Evolutionary conservation across 352 stramenopile genomes (phyloP), one percentile per base, ranked within the genome.

Genomic region (Blastocystis hominis): DNA sequence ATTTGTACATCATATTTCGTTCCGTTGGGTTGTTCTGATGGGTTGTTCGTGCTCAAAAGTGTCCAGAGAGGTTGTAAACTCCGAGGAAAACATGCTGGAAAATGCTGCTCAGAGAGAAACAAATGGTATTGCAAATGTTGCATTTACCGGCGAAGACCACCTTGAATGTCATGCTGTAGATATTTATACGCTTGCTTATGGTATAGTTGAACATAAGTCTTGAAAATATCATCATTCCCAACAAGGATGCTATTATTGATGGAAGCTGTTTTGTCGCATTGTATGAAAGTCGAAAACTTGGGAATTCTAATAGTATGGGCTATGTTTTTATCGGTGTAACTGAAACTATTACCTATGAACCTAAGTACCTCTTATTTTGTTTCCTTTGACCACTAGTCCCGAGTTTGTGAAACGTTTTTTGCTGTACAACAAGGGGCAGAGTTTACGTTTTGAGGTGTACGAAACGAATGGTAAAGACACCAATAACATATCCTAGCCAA

Each of bases 41-140:
- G 70, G 70, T 80, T 80, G 70, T 80, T 50, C 70, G 2, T 80
- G 70, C 24, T 80, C 70, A 42, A 80, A 80, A 64, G 55, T 46
- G 17, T 24, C 15, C 42, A 17, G 34, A 20, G 30, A 80, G 62
- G 50, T 24, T 80, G 46, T 64, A 20, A n/a, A 42, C 5, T 20
- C 20, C 3, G 70, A 62, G 3, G 53, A 64, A 3, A 15, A 20
- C 24, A 63, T 50, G 20, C 7, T 17, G 36, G 20, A 30, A 10
- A 9, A 24, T 40, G 5, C 20, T 40, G 13, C 20, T 15, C n/a
- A 62, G 20, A 61, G 53, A 7, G 70, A 80, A n/a, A 64, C 46
- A n/a, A 64, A 63, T 42, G 70, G 36, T 15, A 80, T 80, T 80
- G 70, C 47, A 4, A 80, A 80, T 80, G 55, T 15, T 1, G 20